Conservation (phyloP, 2,329 filamentous ascomycete species). For the Claviceps cyperi region DNA sequence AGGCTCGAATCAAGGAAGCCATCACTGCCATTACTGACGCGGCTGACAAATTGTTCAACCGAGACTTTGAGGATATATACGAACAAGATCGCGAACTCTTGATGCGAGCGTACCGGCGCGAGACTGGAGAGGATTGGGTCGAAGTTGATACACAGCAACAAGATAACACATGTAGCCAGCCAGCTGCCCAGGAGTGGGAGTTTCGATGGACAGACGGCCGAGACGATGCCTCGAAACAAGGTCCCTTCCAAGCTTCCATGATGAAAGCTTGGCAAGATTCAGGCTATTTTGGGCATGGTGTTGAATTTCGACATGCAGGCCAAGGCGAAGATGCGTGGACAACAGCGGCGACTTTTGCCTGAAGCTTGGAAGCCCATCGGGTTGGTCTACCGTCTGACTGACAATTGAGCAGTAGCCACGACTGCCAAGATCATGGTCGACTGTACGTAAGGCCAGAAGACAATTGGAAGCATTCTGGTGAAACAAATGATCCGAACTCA, state of each 20-base stretch:
- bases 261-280: conserved; percentile 89
- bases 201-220: conserved; percentile 84
- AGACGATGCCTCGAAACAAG: conserved; percentile 65
- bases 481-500: background rate
- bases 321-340: conserved; percentile 40
- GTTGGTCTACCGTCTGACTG: background rate
- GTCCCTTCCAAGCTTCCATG: conserved; percentile 69
- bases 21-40: conserved; percentile 80
- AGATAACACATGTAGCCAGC: conserved; percentile 9
- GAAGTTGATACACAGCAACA: conserved; percentile 24
- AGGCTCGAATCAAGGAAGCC: conserved; percentile 52
- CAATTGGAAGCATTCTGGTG: background rate
- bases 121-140: conserved; percentile 77
- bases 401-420: background rate
- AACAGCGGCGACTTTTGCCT: conserved; percentile 34
- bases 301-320: conserved; percentile 56
- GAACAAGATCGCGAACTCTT: conserved; percentile 75
- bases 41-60: conserved; percentile 70
- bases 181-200: conserved; percentile 47
- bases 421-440: background rate
- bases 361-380: conserved; percentile 3
- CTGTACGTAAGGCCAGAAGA: background rate
- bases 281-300: conserved; percentile 83
- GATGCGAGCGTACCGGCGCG: conserved; percentile 66
- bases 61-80: conserved; percentile 83